These are phyloP conservation scores for Dissophora globulifera DNA, from an alignment of 192 early-diverging fungal species.

Conservation along the genomic window DNA sequence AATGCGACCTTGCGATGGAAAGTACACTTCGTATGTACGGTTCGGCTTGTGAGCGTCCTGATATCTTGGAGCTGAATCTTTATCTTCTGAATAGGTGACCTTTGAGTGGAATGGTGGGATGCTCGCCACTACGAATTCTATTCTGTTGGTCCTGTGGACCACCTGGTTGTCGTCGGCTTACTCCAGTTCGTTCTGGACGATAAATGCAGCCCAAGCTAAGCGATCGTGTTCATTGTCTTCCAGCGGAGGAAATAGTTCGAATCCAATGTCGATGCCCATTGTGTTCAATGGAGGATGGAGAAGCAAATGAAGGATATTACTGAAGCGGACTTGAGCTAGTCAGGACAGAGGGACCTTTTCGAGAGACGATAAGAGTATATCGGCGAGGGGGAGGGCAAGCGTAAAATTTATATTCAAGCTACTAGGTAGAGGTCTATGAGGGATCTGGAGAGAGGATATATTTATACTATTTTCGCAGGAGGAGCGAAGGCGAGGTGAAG, in stretches of 20 bases:
- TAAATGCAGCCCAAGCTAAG: constrained; percentile 8
- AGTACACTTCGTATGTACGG: neutral
- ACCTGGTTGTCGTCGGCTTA: constrained; percentile 8
- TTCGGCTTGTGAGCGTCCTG: constrained; percentile 21
- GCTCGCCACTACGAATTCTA: constrained; percentile 20
- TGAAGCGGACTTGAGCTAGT: too few relatives aligned
- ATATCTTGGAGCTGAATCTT: constrained; percentile 32
- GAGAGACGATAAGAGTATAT: too few relatives aligned
- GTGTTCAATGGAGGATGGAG: neutral
- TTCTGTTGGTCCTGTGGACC: constrained; percentile 1
- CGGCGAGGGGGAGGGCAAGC: too few relatives aligned
- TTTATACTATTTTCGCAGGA: too few relatives aligned
- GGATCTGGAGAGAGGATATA: too few relatives aligned
- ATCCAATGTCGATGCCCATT: constrained; percentile 18
- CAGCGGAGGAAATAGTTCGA: constrained; percentile 17
- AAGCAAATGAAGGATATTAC: neutral
- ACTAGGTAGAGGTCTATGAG: too few relatives aligned
- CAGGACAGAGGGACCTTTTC: too few relatives aligned
- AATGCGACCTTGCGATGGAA: constrained; percentile 7
- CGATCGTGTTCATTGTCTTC: constrained; percentile 12
- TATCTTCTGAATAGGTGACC: constrained; percentile 30
- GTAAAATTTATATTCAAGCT: too few relatives aligned
- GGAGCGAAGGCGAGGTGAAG: too few relatives aligned
- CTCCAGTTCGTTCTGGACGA: neutral
- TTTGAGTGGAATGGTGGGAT: constrained; percentile 20